phyloP scores from a whole-genome alignment of 352 stramenopile species.

The Peronospora belbahrii region DNA sequence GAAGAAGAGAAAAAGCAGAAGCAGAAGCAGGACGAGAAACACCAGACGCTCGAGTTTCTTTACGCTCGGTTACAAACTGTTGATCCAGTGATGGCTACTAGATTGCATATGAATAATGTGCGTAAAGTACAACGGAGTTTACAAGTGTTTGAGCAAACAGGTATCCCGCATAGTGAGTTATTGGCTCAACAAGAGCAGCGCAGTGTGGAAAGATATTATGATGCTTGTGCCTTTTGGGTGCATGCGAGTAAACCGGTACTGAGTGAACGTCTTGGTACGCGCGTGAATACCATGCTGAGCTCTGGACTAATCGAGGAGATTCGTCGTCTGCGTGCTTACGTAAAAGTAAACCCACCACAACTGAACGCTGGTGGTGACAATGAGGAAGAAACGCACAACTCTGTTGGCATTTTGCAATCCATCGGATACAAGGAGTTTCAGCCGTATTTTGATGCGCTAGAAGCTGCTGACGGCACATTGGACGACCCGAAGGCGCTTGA shows the following conservation, averaged over 20 bases:
- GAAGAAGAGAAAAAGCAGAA: no score
- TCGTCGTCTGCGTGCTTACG: conserved; percentile 33
- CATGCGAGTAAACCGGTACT: conserved; percentile 64
- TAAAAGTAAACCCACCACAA: conserved; percentile 42
- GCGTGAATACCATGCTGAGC: conserved; percentile 78
- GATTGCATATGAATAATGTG: conserved; percentile 82
- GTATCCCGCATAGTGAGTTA: conserved; percentile 62
- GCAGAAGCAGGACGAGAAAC: conserved; percentile 11
- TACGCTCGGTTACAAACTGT: conserved; percentile 55
- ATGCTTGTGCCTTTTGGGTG: conserved; percentile 81
- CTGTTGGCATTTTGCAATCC: conserved; percentile 76
- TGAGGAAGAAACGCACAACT: conserved; percentile 30
- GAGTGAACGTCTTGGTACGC: conserved; percentile 47
- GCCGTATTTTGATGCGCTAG: conserved; percentile 64
- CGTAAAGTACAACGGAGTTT: conserved; percentile 82
- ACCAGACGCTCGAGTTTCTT: conserved; percentile 43
- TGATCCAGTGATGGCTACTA: conserved; percentile 76
- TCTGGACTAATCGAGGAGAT: conserved; percentile 79
- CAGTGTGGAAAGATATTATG: conserved; percentile 57
- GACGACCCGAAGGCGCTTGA: conserved; percentile 25
- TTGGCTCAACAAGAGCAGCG: conserved; percentile 48
- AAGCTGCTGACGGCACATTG: conserved; percentile 19
- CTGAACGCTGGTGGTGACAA: conserved; percentile 11
- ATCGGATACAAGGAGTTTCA: conserved; percentile 90
- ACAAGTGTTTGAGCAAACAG: conserved; percentile 78